Conservation (phyloP, 2,329 filamentous ascomycete species). For the Ascochyta koolunga region DNA sequence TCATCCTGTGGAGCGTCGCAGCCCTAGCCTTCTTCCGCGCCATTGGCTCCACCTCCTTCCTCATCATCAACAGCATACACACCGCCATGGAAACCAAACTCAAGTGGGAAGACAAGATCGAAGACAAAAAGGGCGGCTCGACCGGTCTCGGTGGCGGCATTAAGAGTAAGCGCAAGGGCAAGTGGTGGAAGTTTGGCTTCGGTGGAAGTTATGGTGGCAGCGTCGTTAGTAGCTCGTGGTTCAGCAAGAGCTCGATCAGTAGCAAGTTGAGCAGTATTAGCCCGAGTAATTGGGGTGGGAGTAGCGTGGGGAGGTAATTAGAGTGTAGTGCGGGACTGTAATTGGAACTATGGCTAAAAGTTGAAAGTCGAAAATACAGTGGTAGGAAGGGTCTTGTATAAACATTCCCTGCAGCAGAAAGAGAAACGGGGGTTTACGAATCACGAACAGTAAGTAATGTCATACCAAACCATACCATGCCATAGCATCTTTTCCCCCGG, state of each 20-base stretch:
- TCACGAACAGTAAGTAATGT: background rate
- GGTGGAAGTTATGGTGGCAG: conserved; percentile 23
- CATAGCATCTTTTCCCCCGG: background rate
- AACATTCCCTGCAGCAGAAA: too few species aligned
- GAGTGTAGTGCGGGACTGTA: too few species aligned
- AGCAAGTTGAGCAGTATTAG: conserved; percentile 46
- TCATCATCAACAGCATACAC: conserved; percentile 82
- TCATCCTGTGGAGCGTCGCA: conserved; percentile 93
- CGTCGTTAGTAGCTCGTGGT: conserved; percentile 47
- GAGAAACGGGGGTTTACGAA: background rate
- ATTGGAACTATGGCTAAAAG: too few species aligned
- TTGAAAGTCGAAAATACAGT: too few species aligned
- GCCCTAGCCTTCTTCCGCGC: conserved; percentile 86
- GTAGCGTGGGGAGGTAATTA: conserved; percentile 34
- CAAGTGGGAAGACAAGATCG: conserved; percentile 55
- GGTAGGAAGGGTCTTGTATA: too few species aligned
- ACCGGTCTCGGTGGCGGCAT: conserved; percentile 38
- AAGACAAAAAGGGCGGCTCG: conserved; percentile 33
- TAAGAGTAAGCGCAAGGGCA: conserved; percentile 31
- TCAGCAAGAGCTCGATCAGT: conserved; percentile 44
- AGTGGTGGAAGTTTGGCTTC: conserved; percentile 22
- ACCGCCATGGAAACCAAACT: conserved; percentile 86
- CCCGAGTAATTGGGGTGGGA: conserved; percentile 44
- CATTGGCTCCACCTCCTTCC: conserved; percentile 79
- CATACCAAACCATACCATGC: too few species aligned